These are phyloP conservation scores for Neofusicoccum ribis DNA, from an alignment of 2,329 filamentous ascomycete genomes.

Conservation along the genomic window DNA sequence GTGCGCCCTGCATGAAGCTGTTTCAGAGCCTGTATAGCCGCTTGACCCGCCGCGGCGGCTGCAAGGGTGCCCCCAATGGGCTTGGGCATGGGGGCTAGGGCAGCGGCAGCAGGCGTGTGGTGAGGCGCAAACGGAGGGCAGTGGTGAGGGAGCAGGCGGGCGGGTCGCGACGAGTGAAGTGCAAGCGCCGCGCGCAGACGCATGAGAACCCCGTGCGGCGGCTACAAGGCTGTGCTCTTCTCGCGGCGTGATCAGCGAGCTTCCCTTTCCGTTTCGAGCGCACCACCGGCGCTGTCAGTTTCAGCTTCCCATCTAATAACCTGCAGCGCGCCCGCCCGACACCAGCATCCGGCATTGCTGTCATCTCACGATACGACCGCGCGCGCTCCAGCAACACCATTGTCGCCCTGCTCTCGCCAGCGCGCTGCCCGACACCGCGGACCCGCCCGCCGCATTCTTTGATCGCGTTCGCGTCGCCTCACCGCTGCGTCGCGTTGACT, in stretches of 20 bases:
- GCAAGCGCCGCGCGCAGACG: conserved; percentile 10
- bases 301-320: conserved; percentile 16
- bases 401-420: not conserved
- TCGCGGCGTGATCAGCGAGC: conserved; percentile 1
- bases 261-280: conserved; percentile 17
- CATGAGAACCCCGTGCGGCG: conserved; percentile 2
- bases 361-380: conserved; percentile 14
- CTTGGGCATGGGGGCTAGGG: not conserved
- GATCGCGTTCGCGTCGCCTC: conserved; percentile 8
- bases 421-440: not conserved
- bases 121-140: conserved; percentile 13
- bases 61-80: conserved; percentile 13
- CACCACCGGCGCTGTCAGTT: conserved; percentile 15
- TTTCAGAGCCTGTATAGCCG: conserved; percentile 12
- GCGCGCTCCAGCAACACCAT: not conserved
- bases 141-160: not conserved
- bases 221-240: conserved; percentile 5
- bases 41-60: conserved; percentile 14
- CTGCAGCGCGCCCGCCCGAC: conserved; percentile 8
- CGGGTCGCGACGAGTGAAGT: not conserved
- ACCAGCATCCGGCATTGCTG: not conserved
- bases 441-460: conserved; percentile 5
- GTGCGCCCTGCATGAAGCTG: conserved; percentile 7
- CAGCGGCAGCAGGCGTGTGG: not conserved
- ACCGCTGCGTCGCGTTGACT: conserved; percentile 17